A percentile compares a stretch with the other conserved stretches of the same genome.
Evolutionary conservation across 2,329 filamentous ascomycete genomes (phyloP).

Genomic region (Neocucurbitaria cava): DNA sequence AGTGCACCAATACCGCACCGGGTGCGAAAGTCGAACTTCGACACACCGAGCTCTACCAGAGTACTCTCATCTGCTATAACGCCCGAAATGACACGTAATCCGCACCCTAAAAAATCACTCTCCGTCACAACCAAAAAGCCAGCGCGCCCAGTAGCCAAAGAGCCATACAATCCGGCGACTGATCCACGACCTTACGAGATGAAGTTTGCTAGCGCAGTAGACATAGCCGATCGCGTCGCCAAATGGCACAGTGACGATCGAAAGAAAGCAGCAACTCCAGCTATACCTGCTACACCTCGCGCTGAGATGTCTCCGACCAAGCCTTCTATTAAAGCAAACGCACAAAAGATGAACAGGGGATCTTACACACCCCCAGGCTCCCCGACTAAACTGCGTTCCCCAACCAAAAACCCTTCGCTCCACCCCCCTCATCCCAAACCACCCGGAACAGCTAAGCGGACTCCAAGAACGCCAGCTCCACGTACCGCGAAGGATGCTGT

Average conservation of each 20-base stretch:
- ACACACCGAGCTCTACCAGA: not conserved
- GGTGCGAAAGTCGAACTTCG: not conserved
- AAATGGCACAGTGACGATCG: constrained; percentile 20
- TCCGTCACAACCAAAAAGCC: constrained; percentile 1
- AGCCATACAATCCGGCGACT: not conserved
- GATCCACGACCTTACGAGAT: constrained; percentile 8
- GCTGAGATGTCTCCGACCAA: constrained; percentile 5
- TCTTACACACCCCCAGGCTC: constrained; percentile 14
- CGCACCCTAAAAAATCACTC: not conserved
- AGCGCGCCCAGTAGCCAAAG: not conserved
- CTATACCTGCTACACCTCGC: not conserved
- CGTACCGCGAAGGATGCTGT: not conserved
- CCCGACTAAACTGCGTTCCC: constrained; percentile 8
- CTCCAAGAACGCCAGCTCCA: not conserved
- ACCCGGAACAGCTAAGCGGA: not conserved
- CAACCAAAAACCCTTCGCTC: not conserved
- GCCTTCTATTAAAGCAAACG: not conserved
- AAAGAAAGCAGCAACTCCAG: not conserved
- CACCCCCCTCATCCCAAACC: constrained; percentile 2
- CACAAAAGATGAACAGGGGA: not conserved
- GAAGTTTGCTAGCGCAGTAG: constrained; percentile 17
- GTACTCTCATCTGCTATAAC: not conserved
- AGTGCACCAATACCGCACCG: not conserved
- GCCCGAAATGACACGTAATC: not conserved
- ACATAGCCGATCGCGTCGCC: constrained; percentile 19